Percentiles rank a stretch among this genome's conserved stretches.
Conservation (phyloP, 2,329 filamentous ascomycete species). For the Aureobasidium sp. region DNA sequence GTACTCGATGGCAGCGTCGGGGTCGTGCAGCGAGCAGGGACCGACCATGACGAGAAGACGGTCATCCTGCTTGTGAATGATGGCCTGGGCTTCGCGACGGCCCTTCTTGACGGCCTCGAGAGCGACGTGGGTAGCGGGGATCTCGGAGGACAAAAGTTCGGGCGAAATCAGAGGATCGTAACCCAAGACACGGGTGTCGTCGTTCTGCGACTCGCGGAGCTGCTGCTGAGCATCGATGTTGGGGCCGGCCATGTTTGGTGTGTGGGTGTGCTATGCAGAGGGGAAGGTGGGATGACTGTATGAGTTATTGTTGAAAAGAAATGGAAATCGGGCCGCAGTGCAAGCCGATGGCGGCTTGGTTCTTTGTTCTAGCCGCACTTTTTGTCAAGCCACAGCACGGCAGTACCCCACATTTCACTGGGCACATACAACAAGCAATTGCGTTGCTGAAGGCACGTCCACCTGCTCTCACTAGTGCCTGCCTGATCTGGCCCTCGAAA, state of each 20-base stretch:
- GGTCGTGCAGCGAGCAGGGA: conserved; percentile 96
- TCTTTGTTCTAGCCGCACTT: conserved; percentile 2
- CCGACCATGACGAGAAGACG: conserved; percentile 90
- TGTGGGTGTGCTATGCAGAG: not conserved
- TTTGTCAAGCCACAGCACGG: not conserved
- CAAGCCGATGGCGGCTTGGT: not conserved
- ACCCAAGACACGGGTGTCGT: conserved; percentile 55
- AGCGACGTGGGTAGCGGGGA: conserved; percentile 56
- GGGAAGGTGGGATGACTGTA: not conserved
- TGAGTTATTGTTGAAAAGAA: not conserved
- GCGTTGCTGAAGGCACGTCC: not conserved
- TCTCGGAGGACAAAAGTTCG: conserved; percentile 75
- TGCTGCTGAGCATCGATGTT: conserved; percentile 6
- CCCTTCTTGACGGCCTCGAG: conserved; percentile 63
- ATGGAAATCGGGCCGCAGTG: not conserved
- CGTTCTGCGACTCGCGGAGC: conserved; percentile 8
- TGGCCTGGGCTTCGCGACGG: conserved; percentile 59
- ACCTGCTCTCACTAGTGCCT: not conserved
- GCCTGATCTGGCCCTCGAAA: not conserved
- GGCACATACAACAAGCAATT: not conserved
- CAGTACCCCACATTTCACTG: not conserved
- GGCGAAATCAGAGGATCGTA: conserved; percentile 92
- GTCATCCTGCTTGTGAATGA: conserved; percentile 73
- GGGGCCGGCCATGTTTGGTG: conserved; percentile 3
- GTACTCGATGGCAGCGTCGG: conserved; percentile 80